phyloP scores from a whole-genome alignment of 257 asterid genomes.

The Asclepias syriaca region DNA sequence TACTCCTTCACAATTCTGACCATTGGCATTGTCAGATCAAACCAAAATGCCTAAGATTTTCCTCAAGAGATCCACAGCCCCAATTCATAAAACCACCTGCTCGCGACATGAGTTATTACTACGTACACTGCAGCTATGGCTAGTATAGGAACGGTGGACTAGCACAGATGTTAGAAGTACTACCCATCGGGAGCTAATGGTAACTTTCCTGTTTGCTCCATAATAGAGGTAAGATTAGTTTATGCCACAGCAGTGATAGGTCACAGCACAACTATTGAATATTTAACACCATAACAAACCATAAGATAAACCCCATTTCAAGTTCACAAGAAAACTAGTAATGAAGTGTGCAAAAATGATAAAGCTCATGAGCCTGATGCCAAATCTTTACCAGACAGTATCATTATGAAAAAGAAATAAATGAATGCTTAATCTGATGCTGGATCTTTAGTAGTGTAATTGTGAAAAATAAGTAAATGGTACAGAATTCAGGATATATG shows the following conservation, averaged over 20 bases:
- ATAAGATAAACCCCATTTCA: not conserved
- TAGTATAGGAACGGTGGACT: no score
- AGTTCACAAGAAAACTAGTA: not conserved
- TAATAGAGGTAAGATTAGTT: not conserved
- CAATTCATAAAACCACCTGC: no score
- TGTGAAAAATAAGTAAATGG: not conserved
- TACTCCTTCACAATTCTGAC: no score
- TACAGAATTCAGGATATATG: conserved; percentile 1
- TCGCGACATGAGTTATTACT: no score
- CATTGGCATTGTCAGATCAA: no score
- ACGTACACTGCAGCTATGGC: no score
- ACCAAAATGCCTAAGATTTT: no score
- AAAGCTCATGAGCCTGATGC: not conserved
- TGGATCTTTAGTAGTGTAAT: not conserved
- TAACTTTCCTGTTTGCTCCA: no score
- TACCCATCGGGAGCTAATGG: no score
- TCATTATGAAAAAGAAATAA: not conserved
- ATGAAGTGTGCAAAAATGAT: not conserved
- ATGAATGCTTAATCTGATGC: not conserved
- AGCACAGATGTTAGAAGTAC: no score
- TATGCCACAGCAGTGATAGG: not conserved
- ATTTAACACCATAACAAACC: not conserved
- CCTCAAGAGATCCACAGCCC: no score
- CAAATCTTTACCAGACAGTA: not conserved
- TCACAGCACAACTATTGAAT: not conserved